These are phyloP conservation scores for Tubosaeta sp. DNA, from an alignment of 768 basidiomycete species.

Conservation along the genomic window DNA sequence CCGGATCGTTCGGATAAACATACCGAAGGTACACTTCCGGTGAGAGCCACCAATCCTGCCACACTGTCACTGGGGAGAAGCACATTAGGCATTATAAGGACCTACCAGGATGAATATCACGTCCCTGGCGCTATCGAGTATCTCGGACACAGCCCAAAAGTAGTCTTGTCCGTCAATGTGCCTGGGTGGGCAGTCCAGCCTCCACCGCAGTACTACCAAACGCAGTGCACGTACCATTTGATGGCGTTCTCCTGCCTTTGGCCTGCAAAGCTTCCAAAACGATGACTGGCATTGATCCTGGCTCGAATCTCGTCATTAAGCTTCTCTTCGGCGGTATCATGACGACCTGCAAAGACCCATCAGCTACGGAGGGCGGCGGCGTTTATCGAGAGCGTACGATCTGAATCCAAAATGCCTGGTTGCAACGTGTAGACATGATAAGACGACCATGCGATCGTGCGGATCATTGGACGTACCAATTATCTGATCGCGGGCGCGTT, in stretches of 20 bases:
- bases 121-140: slow-evolving; percentile 78
- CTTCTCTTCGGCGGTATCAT: slow-evolving; percentile 73
- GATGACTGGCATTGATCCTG: slow-evolving; percentile 73
- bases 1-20: not conserved
- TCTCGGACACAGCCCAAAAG: slow-evolving; percentile 90
- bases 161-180: slow-evolving; percentile 96
- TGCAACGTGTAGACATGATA: not conserved
- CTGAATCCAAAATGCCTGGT: slow-evolving; percentile 32
- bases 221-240: slow-evolving; percentile 60
- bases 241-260: slow-evolving; percentile 66
- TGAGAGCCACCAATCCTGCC: slow-evolving; percentile 88
- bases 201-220: not conserved
- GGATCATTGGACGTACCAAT: slow-evolving; percentile 26
- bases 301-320: slow-evolving; percentile 65
- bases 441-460: not conserved
- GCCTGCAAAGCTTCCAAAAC: slow-evolving; percentile 81
- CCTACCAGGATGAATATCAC: slow-evolving; percentile 82
- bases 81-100: not conserved
- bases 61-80: slow-evolving; percentile 2
- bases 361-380: not conserved
- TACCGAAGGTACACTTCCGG: slow-evolving; percentile 88
- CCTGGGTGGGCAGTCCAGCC: slow-evolving; percentile 33
- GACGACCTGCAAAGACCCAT: slow-evolving; percentile 41
- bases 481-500: slow-evolving; percentile 34
- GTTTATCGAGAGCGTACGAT: slow-evolving; percentile 25